Evolutionary conservation across 306 rosid species (phyloP), one percentile per base, ranked within the genome.

Genomic region (Crataegus laevigata): DNA sequence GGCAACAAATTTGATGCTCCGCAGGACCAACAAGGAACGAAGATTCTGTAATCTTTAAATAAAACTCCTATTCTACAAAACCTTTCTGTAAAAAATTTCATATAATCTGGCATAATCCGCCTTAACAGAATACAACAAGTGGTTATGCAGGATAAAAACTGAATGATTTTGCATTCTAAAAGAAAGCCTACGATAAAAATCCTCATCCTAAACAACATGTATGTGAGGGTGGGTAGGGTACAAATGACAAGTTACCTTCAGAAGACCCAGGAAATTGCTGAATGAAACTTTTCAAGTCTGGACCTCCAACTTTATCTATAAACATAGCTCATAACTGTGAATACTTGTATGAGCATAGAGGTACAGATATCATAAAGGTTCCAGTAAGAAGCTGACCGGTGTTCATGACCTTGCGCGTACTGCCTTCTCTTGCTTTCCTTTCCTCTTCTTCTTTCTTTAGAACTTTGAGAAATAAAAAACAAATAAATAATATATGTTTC

Each of bases 391-490:
- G 76, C 87, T 86, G 59, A 94, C 96, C 99, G 15, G 84, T 69
- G 80, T 50, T 84, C 40, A 60, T 34, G 70, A 81, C 81, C 86
- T 88, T 87, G 57, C 75, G 82, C 32, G 62, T 73, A 75, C 67
- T 82, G 68, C 91, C 91, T 82, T 86, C 93, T 86, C 76, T 88
- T 65, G 91, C 88, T 60, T 72, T 90, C 80, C 83, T 84, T 82
- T 89, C 96, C 89, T 88, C 91, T 71, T 90, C 99, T 84, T 94
- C 96, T 87, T 86, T 94, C 93, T 89, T 92, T 72, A 91, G 89
- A 84, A 85, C 98, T 94, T 80, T 3, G 54, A 50, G 67, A 73
- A 73, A 71, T 43, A 70, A 69, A 81, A 55, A 22, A 6, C 72
- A 38, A 63, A 5, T 14, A 73, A 59, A 40, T 67, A 63, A 80